phyloP scores from a whole-genome alignment of 345 rosid species.

The Turritis glabra region DNA sequence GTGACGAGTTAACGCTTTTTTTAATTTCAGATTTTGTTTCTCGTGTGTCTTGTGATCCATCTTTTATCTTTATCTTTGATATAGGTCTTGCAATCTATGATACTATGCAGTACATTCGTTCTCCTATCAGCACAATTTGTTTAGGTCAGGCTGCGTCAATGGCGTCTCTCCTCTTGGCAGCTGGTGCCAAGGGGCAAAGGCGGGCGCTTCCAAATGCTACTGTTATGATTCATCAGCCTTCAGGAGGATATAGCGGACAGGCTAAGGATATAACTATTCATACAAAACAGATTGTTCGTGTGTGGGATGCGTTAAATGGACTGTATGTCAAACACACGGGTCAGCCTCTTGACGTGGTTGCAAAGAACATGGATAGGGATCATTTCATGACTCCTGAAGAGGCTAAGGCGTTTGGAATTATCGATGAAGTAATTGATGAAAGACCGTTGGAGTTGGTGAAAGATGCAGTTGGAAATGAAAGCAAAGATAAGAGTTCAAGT shows the following conservation, averaged over 20 bases:
- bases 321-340: constrained; percentile 81
- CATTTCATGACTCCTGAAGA: constrained; percentile 93
- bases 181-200: constrained; percentile 92
- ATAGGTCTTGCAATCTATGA: constrained; percentile 96
- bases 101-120: constrained; percentile 93
- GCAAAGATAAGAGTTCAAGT: constrained; percentile 60
- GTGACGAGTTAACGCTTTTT: not conserved
- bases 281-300: constrained; percentile 88
- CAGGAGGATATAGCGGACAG: constrained; percentile 97
- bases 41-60: constrained; percentile 2
- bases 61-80: not conserved
- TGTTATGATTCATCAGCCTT: constrained; percentile 97
- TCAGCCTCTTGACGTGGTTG: constrained; percentile 67
- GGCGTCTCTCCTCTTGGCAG: constrained; percentile 96
- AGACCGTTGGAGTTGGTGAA: constrained; percentile 80
- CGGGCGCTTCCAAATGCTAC: constrained; percentile 91
- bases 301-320: constrained; percentile 84
- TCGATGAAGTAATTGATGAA: constrained; percentile 91
- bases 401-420: constrained; percentile 91
- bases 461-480: constrained; percentile 71
- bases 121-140: constrained; percentile 89
- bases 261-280: constrained; percentile 93
- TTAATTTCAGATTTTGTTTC: not conserved
- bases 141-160: constrained; percentile 99
- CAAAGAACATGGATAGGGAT: constrained; percentile 96